These are phyloP conservation scores for Botrytis squamosa DNA, from an alignment of 2,329 filamentous ascomycete genomes.

Conservation along the genomic window DNA sequence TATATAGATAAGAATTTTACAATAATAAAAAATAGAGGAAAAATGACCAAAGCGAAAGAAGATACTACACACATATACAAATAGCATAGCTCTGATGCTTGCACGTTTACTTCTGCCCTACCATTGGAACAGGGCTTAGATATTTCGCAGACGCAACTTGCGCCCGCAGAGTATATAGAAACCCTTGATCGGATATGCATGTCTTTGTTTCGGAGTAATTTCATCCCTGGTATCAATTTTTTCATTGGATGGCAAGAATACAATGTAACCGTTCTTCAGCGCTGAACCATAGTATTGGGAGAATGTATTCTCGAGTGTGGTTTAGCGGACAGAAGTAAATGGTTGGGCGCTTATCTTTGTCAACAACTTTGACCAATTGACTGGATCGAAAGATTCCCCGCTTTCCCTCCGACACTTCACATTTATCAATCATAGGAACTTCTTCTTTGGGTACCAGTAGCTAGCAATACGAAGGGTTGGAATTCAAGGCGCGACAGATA, in stretches of 20 bases:
- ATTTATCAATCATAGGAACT: not conserved
- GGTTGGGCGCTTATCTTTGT: slow-evolving; percentile 2
- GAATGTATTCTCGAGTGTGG: not conserved
- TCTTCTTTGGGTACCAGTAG: not conserved
- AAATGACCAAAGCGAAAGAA: not conserved
- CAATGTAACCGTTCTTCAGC: slow-evolving; percentile 4
- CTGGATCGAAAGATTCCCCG: not conserved
- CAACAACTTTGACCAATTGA: not conserved
- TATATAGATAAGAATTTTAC: not conserved
- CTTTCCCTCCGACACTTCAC: not conserved
- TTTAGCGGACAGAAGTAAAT: not conserved
- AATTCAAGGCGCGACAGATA: not conserved
- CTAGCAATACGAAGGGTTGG: not conserved
- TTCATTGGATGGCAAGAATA: slow-evolving; percentile 6
- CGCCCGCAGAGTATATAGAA: not conserved
- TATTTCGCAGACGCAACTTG: not conserved
- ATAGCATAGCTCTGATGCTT: not conserved
- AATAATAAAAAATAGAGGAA: not conserved
- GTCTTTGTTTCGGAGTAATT: not conserved
- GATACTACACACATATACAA: not conserved
- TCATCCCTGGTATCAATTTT: not conserved
- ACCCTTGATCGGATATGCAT: not conserved
- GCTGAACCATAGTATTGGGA: not conserved
- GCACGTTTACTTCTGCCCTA: slow-evolving; percentile 3
- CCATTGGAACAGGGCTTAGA: slow-evolving; percentile 9